These are phyloP conservation scores for Alternaria consortialis DNA, from an alignment of 2,329 filamentous ascomycete species.

Conservation along the genomic window DNA sequence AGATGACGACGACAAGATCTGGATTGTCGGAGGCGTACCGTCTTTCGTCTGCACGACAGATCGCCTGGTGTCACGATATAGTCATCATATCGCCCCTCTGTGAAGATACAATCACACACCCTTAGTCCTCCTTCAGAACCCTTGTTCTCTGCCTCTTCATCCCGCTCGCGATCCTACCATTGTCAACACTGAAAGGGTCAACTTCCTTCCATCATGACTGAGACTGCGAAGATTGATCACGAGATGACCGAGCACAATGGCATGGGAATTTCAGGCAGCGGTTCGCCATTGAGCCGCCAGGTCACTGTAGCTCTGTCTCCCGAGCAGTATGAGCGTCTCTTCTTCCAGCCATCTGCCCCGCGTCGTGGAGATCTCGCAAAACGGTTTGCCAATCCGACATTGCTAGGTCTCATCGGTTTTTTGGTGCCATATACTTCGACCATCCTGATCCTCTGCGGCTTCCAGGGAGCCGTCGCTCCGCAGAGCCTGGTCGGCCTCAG, in stretches of 20 bases:
- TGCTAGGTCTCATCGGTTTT: conserved; percentile 31
- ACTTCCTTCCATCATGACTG: conserved; percentile 17
- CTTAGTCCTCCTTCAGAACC: background rate
- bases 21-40: background rate
- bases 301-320: conserved; percentile 29
- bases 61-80: background rate
- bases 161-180: background rate
- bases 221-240: conserved; percentile 22
- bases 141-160: background rate
- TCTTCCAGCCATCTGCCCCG: conserved; percentile 34
- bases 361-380: conserved; percentile 33
- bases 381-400: conserved; percentile 30
- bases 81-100: background rate
- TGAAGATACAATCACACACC: background rate
- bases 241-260: conserved; percentile 29
- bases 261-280: conserved; percentile 11
- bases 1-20: conserved; percentile 14
- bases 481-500: conserved; percentile 30
- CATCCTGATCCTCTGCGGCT: conserved; percentile 31
- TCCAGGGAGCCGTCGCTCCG: conserved; percentile 29
- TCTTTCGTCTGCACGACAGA: background rate
- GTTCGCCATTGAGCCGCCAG: conserved; percentile 27
- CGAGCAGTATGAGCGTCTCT: conserved; percentile 36
- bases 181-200: background rate
- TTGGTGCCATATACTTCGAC: conserved; percentile 34